A percentile compares a stretch with the other conserved stretches of the same genome.
Evolutionary conservation across 805 yeast genomes (phyloP).

Genomic region (Candida koratica): DNA sequence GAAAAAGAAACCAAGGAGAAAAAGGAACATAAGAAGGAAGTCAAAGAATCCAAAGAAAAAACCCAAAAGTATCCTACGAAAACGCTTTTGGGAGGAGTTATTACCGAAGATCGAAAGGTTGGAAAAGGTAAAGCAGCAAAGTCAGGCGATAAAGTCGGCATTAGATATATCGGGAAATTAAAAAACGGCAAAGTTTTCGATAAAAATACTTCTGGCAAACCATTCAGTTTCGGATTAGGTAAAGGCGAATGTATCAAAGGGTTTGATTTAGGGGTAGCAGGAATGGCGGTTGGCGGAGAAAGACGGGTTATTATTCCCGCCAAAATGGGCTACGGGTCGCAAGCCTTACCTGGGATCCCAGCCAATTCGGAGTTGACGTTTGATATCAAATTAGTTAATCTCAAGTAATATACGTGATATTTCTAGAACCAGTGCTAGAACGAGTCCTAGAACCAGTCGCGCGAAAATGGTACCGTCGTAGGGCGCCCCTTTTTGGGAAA

Average conservation of each 20-base stretch:
- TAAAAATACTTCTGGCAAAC: conserved; percentile 96
- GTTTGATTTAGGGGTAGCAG: conserved; percentile 97
- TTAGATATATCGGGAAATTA: conserved; percentile 96
- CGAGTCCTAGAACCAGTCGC: not conserved
- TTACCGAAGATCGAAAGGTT: conserved; percentile 83
- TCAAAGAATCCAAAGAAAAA: conserved; percentile 21
- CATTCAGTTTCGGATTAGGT: conserved; percentile 86
- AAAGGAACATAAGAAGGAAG: conserved; percentile 21
- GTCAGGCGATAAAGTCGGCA: conserved; percentile 86
- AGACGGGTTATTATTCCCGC: conserved; percentile 96
- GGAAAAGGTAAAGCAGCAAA: conserved; percentile 90
- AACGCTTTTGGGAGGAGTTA: conserved; percentile 88
- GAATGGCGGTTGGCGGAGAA: conserved; percentile 98
- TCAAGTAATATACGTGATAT: conserved; percentile 40
- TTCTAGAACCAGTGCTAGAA: not conserved
- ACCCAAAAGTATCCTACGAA: conserved; percentile 57
- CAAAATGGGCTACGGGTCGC: conserved; percentile 93
- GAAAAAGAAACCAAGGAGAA: conserved; percentile 23
- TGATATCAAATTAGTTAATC: conserved; percentile 88
- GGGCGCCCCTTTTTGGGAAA: too few relatives aligned
- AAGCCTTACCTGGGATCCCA: conserved; percentile 94
- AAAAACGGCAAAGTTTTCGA: conserved; percentile 95
- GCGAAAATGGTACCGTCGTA: too few relatives aligned
- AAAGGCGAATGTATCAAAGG: conserved; percentile 98
- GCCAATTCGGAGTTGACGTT: conserved; percentile 95